Percentiles rank a stretch among this genome's conserved stretches.
Evolutionary conservation across 805 yeast genomes (phyloP).

Genomic region (Teunomyces panamensis): DNA sequence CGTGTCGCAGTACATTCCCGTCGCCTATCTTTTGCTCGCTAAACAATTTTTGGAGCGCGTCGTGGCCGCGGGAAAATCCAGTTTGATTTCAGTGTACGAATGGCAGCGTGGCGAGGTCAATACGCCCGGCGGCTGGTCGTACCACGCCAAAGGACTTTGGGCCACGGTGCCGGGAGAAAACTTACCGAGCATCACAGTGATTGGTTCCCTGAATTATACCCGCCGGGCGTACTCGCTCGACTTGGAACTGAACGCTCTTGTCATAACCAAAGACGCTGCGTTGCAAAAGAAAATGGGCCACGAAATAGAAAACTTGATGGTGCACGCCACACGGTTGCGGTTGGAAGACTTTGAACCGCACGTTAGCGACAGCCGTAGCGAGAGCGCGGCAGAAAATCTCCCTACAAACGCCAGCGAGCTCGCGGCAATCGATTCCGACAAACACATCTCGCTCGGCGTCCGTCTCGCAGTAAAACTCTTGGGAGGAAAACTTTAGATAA

Average conservation of each 20-base stretch:
- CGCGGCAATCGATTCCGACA: conserved; percentile 26
- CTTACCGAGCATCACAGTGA: conserved; percentile 69
- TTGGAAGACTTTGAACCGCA: conserved; percentile 57
- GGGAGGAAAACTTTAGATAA: conserved; percentile 49
- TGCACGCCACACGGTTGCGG: conserved; percentile 49
- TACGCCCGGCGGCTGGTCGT: conserved; percentile 87
- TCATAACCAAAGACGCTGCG: conserved; percentile 64
- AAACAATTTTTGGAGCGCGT: conserved; percentile 61
- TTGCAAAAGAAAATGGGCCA: conserved; percentile 54
- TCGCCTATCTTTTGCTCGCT: conserved; percentile 79
- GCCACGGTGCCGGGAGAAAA: conserved; percentile 54
- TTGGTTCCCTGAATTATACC: conserved; percentile 94
- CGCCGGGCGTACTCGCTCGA: conserved; percentile 84
- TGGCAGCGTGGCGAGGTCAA: conserved; percentile 89
- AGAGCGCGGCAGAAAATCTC: conserved; percentile 8
- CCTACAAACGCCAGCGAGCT: neutral
- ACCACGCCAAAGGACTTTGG: conserved; percentile 98
- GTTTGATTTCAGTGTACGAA: conserved; percentile 59
- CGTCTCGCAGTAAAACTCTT: conserved; percentile 62
- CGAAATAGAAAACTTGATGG: conserved; percentile 63
- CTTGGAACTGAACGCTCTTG: conserved; percentile 80
- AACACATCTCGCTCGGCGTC: conserved; percentile 62
- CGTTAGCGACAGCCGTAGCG: conserved; percentile 9
- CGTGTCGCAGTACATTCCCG: conserved; percentile 76
- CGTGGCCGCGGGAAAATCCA: conserved; percentile 34